These are phyloP conservation scores for Penium margaritaceum DNA, from an alignment of 139 green algal species.

Conservation along the genomic window DNA sequence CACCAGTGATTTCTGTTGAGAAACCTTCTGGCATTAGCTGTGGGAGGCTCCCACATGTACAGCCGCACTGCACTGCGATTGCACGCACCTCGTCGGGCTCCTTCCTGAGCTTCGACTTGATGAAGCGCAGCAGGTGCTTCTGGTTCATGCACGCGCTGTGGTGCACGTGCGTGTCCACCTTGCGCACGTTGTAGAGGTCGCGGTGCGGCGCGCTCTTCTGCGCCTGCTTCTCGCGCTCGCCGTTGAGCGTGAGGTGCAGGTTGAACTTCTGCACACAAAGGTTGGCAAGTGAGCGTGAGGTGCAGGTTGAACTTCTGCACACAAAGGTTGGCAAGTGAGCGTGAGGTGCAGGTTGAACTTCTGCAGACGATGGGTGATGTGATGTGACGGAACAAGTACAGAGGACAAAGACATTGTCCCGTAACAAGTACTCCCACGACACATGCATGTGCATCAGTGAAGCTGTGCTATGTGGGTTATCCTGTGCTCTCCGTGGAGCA, in stretches of 20 bases:
- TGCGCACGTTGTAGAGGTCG: conserved; percentile 99
- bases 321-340: conserved; percentile 96
- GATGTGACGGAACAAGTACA: too few relatives aligned
- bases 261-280: conserved; percentile 97
- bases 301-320: conserved; percentile 96
- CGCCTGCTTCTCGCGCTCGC: conserved; percentile 91
- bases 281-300: conserved; percentile 96
- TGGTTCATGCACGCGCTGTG: conserved; percentile 99
- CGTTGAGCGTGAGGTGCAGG: conserved; percentile 96
- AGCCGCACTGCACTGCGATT: too few relatives aligned
- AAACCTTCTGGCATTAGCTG: too few relatives aligned
- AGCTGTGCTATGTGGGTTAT: too few relatives aligned
- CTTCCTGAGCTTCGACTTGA: conserved; percentile 91
- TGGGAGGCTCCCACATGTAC: too few relatives aligned
- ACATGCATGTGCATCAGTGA: too few relatives aligned
- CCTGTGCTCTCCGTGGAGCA: too few relatives aligned
- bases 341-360: conserved; percentile 95
- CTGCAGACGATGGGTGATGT: too few relatives aligned
- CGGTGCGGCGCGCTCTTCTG: conserved; percentile 93
- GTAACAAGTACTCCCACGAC: too few relatives aligned
- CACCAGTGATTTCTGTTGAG: too few relatives aligned
- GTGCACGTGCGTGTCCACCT: conserved; percentile 96
- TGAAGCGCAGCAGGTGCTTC: conserved; percentile 99
- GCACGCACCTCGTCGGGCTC: conserved; percentile 93
- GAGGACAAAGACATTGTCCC: too few relatives aligned